Evolutionary conservation across 208 protist species (phyloP).

Genomic region (Zelonia costaricensis): DNA sequence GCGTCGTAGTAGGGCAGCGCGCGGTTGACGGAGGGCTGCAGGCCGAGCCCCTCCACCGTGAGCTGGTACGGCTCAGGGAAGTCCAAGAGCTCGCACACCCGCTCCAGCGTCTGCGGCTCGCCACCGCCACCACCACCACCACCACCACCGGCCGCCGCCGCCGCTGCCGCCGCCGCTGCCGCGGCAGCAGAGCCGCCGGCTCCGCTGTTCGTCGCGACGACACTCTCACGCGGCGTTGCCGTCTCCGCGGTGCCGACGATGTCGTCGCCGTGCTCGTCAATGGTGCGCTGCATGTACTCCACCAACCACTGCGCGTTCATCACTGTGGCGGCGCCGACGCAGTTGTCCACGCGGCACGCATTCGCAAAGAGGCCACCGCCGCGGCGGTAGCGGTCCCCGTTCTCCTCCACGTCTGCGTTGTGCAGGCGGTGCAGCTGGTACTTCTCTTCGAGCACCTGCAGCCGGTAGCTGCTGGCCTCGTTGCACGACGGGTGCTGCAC

Average conservation of each 20-base stretch:
- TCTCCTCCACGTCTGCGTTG: constrained; percentile 81
- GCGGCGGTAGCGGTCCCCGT: constrained; percentile 55
- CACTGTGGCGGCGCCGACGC: constrained; percentile 77
- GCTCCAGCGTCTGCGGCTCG: constrained; percentile 49
- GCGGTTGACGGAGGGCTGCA: constrained; percentile 64
- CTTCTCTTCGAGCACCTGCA: constrained; percentile 93
- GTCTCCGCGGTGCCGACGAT: constrained; percentile 33
- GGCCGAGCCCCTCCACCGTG: constrained; percentile 94
- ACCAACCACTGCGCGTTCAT: constrained; percentile 92
- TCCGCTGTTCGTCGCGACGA: constrained; percentile 2
- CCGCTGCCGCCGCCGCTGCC: neutral
- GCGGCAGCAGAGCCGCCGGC: no score
- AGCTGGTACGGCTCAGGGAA: constrained; percentile 69
- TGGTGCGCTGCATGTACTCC: constrained; percentile 91
- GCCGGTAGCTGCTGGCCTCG: constrained; percentile 60
- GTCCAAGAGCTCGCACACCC: constrained; percentile 66
- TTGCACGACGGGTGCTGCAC: constrained; percentile 61
- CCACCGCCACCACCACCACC: constrained; percentile 2
- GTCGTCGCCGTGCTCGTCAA: constrained; percentile 81
- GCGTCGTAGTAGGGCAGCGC: constrained; percentile 92
- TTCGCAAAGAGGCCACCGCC: constrained; percentile 88
- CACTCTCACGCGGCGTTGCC: neutral
- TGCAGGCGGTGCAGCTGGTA: constrained; percentile 93
- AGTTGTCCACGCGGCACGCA: constrained; percentile 94
- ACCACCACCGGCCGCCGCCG: neutral